Base-by-base conservation (phyloP, 495 filamentous ascomycete genomes). In the Corynascus novoguineensis region DNA sequence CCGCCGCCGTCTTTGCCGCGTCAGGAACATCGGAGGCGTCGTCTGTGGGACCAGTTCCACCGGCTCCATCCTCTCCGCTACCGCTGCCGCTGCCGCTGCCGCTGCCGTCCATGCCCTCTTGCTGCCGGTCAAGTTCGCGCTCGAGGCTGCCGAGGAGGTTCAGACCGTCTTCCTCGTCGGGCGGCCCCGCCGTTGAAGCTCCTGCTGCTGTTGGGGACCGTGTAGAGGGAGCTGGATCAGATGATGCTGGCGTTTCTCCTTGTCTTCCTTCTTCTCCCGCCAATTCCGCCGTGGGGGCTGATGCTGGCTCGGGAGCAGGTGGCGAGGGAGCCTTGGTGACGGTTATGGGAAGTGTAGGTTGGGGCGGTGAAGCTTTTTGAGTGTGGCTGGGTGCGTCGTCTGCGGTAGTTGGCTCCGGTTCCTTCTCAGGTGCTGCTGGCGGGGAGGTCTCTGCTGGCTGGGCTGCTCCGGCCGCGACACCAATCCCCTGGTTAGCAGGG, bases 81-180 rank as follows among this genome's bases (percentile, higher is more conserved):
- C 32, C 48, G 21, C 7, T 22, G 28, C 28, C 21, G 31, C 27
- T 28, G 29, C 22, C 19, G 25, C 29, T 19, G 50, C 11, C 9
- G 22, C 19, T 11, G 12, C 17, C 25, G 48, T 17, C 31, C 28
- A 65, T 21, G 10, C 52, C 56, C 54, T 66, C 64, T n/a, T n/a
- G n/a, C 41, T 71, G 64, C 24, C 64, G 60, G 40, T 71, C 59
- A 19, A 69, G 62, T 42, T 71, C 68, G 17, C 60, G 51, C 41
- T 71, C 68, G 8, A 71, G 66, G 37, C 62, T 65, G 35, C 66
- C 60, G 6, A 71, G 57, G 49, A 69, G 29, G 31, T 68, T 61
- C 12, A 65, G 54, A 12, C 62, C 66, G 37, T 64, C 68, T 37
- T 67, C 68, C 14, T 69, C 68, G 37, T 65, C 62, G 1, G 61